Conservation (phyloP, 2,329 filamentous ascomycete species). For the Apiospora pterosperma region DNA sequence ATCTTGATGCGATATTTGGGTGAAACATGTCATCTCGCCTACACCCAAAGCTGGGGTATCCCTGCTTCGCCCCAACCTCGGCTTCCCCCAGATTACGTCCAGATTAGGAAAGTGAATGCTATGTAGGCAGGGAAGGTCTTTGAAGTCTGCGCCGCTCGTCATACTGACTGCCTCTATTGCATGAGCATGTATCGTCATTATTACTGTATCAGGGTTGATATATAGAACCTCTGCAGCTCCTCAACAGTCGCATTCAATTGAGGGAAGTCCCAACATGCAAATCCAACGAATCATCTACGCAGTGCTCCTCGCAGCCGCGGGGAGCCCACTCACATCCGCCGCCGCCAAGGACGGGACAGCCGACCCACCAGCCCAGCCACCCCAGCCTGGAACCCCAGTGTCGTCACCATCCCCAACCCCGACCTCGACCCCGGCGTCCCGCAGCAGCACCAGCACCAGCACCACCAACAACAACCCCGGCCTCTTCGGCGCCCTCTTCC, state of each 20-base stretch:
- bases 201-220: not conserved
- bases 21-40: not conserved
- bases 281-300: not conserved
- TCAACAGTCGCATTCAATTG: not conserved
- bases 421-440: not conserved
- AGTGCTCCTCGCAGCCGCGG: not conserved
- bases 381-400: not conserved
- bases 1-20: not conserved
- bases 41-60: not conserved
- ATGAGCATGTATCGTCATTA: not conserved
- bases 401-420: not conserved
- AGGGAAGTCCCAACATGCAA: not conserved
- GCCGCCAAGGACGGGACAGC: not conserved
- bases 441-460: not conserved
- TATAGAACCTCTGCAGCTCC: not conserved
- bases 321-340: not conserved
- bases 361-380: not conserved
- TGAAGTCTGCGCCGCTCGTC: not conserved
- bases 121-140: not conserved
- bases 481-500: conserved; percentile 8
- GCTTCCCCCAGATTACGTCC: not conserved
- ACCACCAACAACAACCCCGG: not conserved
- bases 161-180: not conserved
- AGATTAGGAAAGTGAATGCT: not conserved
- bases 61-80: not conserved